Evolutionary conservation across 1,139 yeast genomes (phyloP), one percentile per base, ranked within the genome.

Genomic region (Hyphopichia wangnamkhiaoensis): DNA sequence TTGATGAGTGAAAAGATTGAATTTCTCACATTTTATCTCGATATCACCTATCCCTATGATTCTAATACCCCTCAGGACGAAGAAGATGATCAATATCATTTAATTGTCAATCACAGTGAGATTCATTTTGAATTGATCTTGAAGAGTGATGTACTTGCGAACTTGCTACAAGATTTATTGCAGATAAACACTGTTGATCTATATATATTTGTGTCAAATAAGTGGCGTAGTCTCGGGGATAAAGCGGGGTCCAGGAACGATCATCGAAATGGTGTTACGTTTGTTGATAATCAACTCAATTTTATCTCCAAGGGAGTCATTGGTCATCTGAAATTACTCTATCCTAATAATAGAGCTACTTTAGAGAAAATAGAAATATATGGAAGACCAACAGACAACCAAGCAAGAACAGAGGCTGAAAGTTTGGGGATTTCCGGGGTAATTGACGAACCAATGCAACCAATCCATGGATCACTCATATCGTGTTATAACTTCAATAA

Each of bases 1-100:
- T 59, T 73, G 37, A 79, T 88, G 48, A 76, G 82, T 31, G 95
- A 89, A 50, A 71, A 79, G 41, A 81, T 89, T 45, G 91, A 85
- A 50, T 78, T 88, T 46, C 63, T 75, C 2, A 87, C 95, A 0
- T 71, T 67, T 39, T 76, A 71, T 47, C 53, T 75, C 34, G 83
- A 68, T 32, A 52, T 71, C 18, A 43, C 49, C 6, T 65, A 63
- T 35, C 71, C 71, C 0, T 59, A 57, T 38, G 65, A 60, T 27
- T 41, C 38, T n/a, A 28, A 33, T 4, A 68, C 68, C 6, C 43
- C 37, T 12, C 56, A 48, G 1, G 53, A 54, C 7, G 64, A 74
- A 34, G 74, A 72, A 14, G 58, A 46, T 16, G 51, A 47, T 1
- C 47, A 46, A 12, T 45, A 48, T 25, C 48, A 44, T 24, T 48